Conservation (phyloP, 2,329 filamentous ascomycete genomes). For the Botrytis paeoniae region DNA sequence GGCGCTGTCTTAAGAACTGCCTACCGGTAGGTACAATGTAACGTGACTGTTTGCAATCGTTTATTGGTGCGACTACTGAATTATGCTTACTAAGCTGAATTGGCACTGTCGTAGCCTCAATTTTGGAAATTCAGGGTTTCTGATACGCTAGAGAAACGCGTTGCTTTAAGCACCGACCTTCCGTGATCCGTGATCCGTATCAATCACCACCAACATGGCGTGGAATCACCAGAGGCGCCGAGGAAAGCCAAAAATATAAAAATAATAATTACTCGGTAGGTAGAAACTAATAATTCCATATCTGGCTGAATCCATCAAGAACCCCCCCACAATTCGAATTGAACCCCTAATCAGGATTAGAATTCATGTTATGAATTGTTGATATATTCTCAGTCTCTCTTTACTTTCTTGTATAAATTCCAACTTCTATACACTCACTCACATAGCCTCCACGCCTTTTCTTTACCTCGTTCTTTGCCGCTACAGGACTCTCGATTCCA, state of each 20-base stretch:
- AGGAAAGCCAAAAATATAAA: conserved; percentile 4
- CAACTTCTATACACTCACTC: neutral
- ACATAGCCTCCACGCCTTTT: neutral
- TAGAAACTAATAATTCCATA: neutral
- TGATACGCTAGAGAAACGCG: neutral
- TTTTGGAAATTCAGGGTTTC: neutral
- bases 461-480: neutral
- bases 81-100: neutral
- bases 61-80: neutral
- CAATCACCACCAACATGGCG: neutral
- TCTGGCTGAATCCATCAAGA: neutral
- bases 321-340: neutral
- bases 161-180: neutral
- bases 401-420: conserved; percentile 12
- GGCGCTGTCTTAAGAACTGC: neutral
- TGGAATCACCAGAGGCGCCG: neutral
- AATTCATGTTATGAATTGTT: neutral
- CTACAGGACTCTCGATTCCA: neutral
- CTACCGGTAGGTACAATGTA: neutral
- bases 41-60: neutral
- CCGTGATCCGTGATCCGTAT: neutral
- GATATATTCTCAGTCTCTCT: conserved; percentile 7
- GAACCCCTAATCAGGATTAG: conserved; percentile 1
- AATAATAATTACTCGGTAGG: neutral
- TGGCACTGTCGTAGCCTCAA: neutral